Evolutionary conservation across 352 stramenopile genomes (phyloP).

Genomic region (Peronospora tabacina): DNA sequence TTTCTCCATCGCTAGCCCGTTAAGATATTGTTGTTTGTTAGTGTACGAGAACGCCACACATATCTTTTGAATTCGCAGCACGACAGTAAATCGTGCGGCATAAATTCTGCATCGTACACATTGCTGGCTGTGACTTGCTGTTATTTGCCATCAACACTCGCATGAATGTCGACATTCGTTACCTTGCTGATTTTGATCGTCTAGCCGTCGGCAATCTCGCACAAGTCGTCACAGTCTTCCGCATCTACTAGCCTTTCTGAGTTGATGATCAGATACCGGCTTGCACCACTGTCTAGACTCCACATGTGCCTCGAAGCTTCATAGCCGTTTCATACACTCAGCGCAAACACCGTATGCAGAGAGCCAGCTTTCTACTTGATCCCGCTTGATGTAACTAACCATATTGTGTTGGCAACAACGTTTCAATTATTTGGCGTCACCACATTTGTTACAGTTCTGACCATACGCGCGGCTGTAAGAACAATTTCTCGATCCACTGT

Average conservation of each 20-base stretch:
- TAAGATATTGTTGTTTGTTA: neutral
- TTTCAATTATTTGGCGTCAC: neutral
- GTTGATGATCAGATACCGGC: neutral
- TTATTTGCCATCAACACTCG: neutral
- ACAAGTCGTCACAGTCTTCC: neutral
- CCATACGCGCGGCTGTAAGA: neutral
- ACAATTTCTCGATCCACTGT: neutral
- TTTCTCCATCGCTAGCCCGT: neutral
- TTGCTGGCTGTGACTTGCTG: neutral
- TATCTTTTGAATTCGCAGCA: conserved; percentile 1
- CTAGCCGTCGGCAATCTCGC: neutral
- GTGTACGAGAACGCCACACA: neutral
- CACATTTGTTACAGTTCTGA: neutral
- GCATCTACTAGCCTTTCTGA: neutral
- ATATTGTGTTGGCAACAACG: neutral
- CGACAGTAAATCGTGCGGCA: conserved; percentile 1
- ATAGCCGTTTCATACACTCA: neutral
- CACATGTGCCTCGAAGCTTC: neutral
- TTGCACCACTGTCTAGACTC: neutral
- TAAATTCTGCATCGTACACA: neutral
- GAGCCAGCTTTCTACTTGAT: neutral
- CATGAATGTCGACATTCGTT: neutral
- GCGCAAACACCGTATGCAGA: neutral
- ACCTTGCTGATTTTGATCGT: neutral
- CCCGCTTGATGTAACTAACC: neutral